Evolutionary conservation across 306 rosid species (phyloP), one percentile per base, ranked within the genome.

Genomic region (Medicago ruthenica): DNA sequence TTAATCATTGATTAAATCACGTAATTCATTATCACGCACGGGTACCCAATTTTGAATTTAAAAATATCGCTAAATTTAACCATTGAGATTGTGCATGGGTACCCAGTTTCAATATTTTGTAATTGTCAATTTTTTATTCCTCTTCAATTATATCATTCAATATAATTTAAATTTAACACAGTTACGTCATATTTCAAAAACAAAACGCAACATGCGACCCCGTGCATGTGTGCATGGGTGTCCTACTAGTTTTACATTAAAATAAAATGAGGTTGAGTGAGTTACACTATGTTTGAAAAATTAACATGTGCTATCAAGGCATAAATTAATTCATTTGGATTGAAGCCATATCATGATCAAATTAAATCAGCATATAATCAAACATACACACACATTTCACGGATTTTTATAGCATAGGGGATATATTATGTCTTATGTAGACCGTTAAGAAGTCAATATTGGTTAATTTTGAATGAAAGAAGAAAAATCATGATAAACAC

Each of bases 331-430:
- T 58, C 16, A 58, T 5, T 58, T 12, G 5, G 39, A 27, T 60
- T 60, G 11, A 27, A 27, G 4, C 18, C 14, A 60, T 13, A 7
- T 22, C 37, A 58, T 22, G 9, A 60, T 27, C 41, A 24, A 60
- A 60, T 60, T 27, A 55, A 55, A 55, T 55, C 1, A 58, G 37
- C 15, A 21, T 9, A 22, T 58, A 9, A 57, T 10, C 11, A 21
- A 57, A 57, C 63, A 57, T 7, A 57, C 63, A 57, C n/a, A 10
- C 37, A 16, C 10, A 50, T 50, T n/a, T 58, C 37, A 58, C 64
- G 64, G 64, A 58, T 8, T 58, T 20, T 61, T 61, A 31, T 61
- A 61, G 67, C 67, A 42, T 61, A 31, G 31, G 67, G 67, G 7
- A 34, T 36, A 18, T 54, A 8, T 8, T 8, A 54, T 54, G 11